Base-by-base conservation (phyloP, 495 filamentous ascomycete species). In the Aspergillus bertholletiae region DNA sequence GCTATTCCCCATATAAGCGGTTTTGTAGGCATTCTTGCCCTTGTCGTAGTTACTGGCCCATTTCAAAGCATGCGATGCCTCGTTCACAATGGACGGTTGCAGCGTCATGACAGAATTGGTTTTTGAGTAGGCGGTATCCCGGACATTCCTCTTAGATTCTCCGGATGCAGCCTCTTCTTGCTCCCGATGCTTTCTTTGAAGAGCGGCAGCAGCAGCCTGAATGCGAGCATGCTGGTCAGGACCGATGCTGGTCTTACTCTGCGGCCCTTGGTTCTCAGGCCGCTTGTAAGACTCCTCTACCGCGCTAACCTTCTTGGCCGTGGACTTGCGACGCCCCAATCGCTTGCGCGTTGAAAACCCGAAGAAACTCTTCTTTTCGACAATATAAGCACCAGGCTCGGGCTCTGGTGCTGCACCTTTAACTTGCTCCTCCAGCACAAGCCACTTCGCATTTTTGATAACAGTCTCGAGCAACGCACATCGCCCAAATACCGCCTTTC, bases 351-450 rank as follows among this genome's bases (percentile, higher is more conserved):
- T 88, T 8, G 87, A 87, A 71, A 93, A 92, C 58, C 88, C 87
- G 69, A 96, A 95, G 54, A 92, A 86, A 51, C 88, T 72, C 71
- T 96, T 96, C 80, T 98, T 97, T 74, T 97, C 92, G 7, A 87
- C 90, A 55, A 97, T 88, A 57, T 94, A 92, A 0, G 90, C 89
- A 20, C 88, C 89, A 12, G 87, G 84, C 51, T 92, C 89, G 2
- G 88, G 87, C 58, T 90, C 89, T 9, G 88, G 84, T 2, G 91
- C 92, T 20, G 94, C 94, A 11, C 94, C 94, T 67, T 93, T 94
- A 51, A 98, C 84, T 69, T 97, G 91, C 74, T 98, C 94, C 72
- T 98, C 93, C 67, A 96, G 84, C 23, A 98, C 84, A 18, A 98
- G 77, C 95, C 95, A 98, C 51, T 86, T 87, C 37, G 90, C 86